phyloP scores from a whole-genome alignment of 2,329 filamentous ascomycete genomes.

The Colletotrichum somersetense region DNA sequence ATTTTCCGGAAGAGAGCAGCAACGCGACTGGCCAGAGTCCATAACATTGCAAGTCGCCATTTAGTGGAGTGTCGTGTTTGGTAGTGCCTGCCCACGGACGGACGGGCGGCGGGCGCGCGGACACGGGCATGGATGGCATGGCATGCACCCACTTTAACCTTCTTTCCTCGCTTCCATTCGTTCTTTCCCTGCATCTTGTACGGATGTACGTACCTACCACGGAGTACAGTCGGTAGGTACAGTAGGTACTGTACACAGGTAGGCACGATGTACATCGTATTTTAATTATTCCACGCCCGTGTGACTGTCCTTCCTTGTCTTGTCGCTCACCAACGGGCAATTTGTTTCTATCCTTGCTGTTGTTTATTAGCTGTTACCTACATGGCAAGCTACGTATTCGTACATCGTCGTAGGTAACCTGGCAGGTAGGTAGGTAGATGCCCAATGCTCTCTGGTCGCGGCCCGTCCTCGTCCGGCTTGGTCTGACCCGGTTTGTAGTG shows the following conservation, averaged over 20 bases:
- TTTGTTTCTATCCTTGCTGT: neutral
- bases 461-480: neutral
- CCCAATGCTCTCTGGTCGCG: too few species aligned
- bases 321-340: neutral
- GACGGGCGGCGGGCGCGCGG: neutral
- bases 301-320: too few species aligned
- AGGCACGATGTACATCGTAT: neutral
- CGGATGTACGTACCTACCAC: too few species aligned
- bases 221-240: too few species aligned
- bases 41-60: neutral
- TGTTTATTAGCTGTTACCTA: too few species aligned
- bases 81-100: neutral
- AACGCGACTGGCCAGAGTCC: constrained; percentile 2
- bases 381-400: too few species aligned
- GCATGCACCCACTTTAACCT: constrained; percentile 36
- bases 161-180: constrained; percentile 40
- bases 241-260: too few species aligned
- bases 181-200: constrained; percentile 7
- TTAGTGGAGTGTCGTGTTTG: neutral
- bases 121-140: neutral
- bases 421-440: too few species aligned
- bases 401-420: too few species aligned
- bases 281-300: neutral
- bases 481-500: neutral
- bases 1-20: neutral